These are phyloP conservation scores for Hypomontagnella monticulosa DNA, from an alignment of 495 filamentous ascomycete species.

Conservation along the genomic window DNA sequence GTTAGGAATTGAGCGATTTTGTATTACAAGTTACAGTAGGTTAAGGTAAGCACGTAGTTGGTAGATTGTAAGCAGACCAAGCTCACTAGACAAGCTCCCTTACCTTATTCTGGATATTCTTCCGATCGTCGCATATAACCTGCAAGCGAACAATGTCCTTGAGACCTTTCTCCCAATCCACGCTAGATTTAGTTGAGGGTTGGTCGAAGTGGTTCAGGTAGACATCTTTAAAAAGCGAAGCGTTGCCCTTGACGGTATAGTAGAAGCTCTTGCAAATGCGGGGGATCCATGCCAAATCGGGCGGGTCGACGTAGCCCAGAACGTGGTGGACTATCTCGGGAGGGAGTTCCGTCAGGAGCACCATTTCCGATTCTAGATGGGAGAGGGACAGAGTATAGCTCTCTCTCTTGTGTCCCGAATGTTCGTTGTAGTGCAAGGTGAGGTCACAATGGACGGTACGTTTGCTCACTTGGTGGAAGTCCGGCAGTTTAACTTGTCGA, in stretches of 20 bases:
- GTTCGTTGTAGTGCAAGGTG: slow-evolving; percentile 9
- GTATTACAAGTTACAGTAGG: background rate
- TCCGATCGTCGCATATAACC: slow-evolving; percentile 48
- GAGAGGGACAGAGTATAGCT: background rate
- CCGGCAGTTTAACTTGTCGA: slow-evolving; percentile 12
- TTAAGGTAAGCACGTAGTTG: background rate
- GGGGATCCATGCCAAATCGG: slow-evolving; percentile 59
- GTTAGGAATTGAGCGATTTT: slow-evolving; percentile 15
- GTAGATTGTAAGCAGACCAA: background rate
- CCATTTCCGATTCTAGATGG: slow-evolving; percentile 36
- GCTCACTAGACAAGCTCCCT: slow-evolving; percentile 41
- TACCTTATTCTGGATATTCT: slow-evolving; percentile 47
- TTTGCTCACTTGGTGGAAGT: background rate
- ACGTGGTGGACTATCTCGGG: slow-evolving; percentile 68
- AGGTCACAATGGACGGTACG: slow-evolving; percentile 23
- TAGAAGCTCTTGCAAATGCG: slow-evolving; percentile 59
- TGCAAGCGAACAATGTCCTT: slow-evolving; percentile 59
- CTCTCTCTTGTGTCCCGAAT: background rate
- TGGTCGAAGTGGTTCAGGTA: slow-evolving; percentile 61
- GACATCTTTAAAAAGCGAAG: slow-evolving; percentile 60
- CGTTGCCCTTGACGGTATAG: slow-evolving; percentile 60
- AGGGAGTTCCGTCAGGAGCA: slow-evolving; percentile 54
- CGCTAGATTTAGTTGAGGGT: slow-evolving; percentile 28
- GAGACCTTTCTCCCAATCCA: slow-evolving; percentile 62
- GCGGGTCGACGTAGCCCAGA: slow-evolving; percentile 61